These are phyloP conservation scores for Tulasnella sp. DNA, from an alignment of 768 basidiomycete genomes.

Conservation along the genomic window DNA sequence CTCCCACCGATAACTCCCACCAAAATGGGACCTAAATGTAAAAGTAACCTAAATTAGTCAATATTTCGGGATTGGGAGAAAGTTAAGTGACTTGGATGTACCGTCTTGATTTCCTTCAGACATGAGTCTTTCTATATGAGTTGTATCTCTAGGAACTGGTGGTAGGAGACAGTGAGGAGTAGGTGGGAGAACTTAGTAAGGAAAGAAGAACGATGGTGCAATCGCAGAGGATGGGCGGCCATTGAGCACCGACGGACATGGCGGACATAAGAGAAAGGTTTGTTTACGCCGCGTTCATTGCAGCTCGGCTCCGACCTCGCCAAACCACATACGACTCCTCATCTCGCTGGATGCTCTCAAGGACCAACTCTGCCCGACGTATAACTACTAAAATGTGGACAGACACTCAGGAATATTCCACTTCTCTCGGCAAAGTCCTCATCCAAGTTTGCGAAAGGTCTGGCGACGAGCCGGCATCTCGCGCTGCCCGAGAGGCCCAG, in stretches of 20 bases:
- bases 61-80: not conserved
- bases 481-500: not conserved
- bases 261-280: not conserved
- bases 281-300: not conserved
- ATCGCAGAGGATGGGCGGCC: not conserved
- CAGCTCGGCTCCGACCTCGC: too few species aligned
- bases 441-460: not conserved
- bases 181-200: not conserved
- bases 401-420: not conserved
- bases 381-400: not conserved
- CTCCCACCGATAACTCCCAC: conserved; percentile 88
- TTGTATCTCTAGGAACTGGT: not conserved
- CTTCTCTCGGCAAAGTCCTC: not conserved
- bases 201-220: not conserved
- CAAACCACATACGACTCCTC: not conserved
- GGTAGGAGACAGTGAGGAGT: not conserved
- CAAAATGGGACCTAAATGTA: conserved; percentile 30
- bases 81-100: not conserved
- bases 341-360: too few species aligned
- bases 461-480: not conserved
- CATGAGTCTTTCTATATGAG: not conserved
- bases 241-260: not conserved
- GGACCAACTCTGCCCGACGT: not conserved
- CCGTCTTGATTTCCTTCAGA: not conserved
- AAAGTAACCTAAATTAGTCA: conserved; percentile 25